These are phyloP conservation scores for Selenicereus undatus DNA, from an alignment of 148 eudicot species.

Conservation along the genomic window DNA sequence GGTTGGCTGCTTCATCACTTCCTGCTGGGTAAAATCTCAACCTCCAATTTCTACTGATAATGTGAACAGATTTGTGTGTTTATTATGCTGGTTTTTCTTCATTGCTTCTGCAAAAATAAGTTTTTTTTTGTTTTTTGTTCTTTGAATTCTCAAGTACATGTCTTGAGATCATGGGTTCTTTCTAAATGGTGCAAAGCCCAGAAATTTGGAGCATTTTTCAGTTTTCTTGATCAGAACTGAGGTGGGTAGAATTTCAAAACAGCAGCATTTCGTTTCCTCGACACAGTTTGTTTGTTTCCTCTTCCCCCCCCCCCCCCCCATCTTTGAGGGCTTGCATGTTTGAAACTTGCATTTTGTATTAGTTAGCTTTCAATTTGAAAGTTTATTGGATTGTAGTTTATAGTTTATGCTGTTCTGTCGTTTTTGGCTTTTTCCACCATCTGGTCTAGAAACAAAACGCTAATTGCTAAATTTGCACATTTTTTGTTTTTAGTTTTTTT, in stretches of 20 bases:
- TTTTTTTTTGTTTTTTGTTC: not conserved
- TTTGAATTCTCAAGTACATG: not conserved
- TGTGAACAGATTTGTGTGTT: not conserved
- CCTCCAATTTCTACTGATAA: not conserved
- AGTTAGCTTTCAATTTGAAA: too few relatives aligned
- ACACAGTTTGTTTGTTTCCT: not conserved
- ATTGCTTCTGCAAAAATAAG: not conserved
- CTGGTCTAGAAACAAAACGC: too few relatives aligned
- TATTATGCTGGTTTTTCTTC: not conserved
- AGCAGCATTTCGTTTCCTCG: not conserved
- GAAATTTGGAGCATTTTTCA: not conserved
- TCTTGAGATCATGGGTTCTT: not conserved
- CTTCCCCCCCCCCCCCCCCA: not conserved
- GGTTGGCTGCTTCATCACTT: conserved; percentile 4
- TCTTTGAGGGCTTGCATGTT: not conserved
- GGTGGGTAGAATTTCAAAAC: not conserved
- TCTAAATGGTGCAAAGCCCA: not conserved
- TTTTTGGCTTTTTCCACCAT: too few relatives aligned
- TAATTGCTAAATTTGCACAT: too few relatives aligned
- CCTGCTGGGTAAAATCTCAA: not conserved
- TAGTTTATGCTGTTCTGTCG: too few relatives aligned
- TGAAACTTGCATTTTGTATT: not conserved
- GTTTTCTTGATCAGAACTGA: not conserved
- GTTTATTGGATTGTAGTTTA: too few relatives aligned
- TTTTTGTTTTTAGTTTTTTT: too few relatives aligned